phyloP scores from a whole-genome alignment of 192 early-diverging fungal species.

The Umbelopsis vinacea region DNA sequence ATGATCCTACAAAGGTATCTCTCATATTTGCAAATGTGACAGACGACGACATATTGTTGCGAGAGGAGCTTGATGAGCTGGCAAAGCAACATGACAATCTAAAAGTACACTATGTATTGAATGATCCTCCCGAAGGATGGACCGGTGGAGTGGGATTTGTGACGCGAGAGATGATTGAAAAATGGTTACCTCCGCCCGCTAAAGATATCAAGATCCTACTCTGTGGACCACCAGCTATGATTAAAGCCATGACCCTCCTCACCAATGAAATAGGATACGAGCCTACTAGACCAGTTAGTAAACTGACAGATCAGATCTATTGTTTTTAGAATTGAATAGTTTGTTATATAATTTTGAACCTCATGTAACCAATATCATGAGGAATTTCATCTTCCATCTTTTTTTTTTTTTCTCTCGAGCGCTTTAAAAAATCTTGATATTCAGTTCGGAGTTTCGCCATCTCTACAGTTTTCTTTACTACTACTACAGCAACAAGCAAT shows the following conservation, averaged over 20 bases:
- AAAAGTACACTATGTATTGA: conserved; percentile 69
- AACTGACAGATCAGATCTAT: conserved; percentile 38
- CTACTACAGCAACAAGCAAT: not conserved
- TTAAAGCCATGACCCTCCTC: conserved; percentile 59
- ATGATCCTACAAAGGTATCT: conserved; percentile 65
- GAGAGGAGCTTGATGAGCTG: conserved; percentile 62
- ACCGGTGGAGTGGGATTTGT: conserved; percentile 76
- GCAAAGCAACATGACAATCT: conserved; percentile 63
- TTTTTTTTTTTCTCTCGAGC: not conserved
- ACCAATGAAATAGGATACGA: conserved; percentile 25
- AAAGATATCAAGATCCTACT: conserved; percentile 55
- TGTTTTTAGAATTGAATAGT: conserved; percentile 24
- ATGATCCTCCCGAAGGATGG: conserved; percentile 67
- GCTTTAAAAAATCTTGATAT: conserved; percentile 23
- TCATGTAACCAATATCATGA: not conserved
- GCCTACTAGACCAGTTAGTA: conserved; percentile 29
- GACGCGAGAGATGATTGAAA: conserved; percentile 68
- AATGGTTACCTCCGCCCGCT: conserved; percentile 64
- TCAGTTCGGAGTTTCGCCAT: not conserved
- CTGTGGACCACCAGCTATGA: conserved; percentile 68
- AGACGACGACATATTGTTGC: conserved; percentile 69
- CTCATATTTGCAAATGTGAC: conserved; percentile 75
- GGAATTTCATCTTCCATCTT: not conserved
- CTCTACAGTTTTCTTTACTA: not conserved
- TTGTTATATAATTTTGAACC: not conserved